phyloP scores from a whole-genome alignment of 2,329 filamentous ascomycete species.

The Calonectria hawksworthii region DNA sequence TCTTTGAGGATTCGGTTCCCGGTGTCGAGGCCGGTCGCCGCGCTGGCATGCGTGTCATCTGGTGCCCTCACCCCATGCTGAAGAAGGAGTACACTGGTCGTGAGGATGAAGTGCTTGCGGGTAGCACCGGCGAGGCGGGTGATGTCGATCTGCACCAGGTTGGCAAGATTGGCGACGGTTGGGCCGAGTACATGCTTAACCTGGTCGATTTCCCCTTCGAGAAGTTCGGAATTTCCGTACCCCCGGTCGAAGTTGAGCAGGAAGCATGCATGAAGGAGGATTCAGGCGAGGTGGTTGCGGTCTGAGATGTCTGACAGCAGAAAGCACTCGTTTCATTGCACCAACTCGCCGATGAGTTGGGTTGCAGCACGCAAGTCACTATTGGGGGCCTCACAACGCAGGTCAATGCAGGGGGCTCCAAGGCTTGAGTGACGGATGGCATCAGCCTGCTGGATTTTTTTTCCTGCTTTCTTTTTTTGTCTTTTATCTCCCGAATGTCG shows the following conservation, averaged over 20 bases:
- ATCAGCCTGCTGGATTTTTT: background rate
- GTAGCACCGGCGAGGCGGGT: conserved; percentile 78
- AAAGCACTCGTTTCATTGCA: conserved; percentile 18
- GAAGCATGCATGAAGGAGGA: conserved; percentile 58
- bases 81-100: conserved; percentile 81
- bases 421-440: background rate
- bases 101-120: conserved; percentile 87
- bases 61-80: conserved; percentile 88
- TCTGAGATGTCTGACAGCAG: conserved; percentile 28
- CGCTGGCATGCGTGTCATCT: conserved; percentile 94
- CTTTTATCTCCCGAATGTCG: background rate
- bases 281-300: conserved; percentile 25
- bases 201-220: conserved; percentile 70
- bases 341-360: background rate
- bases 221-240: conserved; percentile 70
- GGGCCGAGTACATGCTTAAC: conserved; percentile 68
- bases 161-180: conserved; percentile 71
- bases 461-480: background rate
- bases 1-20: conserved; percentile 95
- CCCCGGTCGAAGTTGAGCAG: conserved; percentile 56
- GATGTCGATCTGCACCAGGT: conserved; percentile 67
- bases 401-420: conserved; percentile 18
- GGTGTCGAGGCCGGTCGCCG: conserved; percentile 92
- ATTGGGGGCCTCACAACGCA: conserved; percentile 5
- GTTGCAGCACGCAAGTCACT: background rate